Percentiles rank a stretch among this genome's conserved stretches.
Conservation (phyloP, 2,329 filamentous ascomycete genomes). For the Colletotrichum cuscutae region DNA sequence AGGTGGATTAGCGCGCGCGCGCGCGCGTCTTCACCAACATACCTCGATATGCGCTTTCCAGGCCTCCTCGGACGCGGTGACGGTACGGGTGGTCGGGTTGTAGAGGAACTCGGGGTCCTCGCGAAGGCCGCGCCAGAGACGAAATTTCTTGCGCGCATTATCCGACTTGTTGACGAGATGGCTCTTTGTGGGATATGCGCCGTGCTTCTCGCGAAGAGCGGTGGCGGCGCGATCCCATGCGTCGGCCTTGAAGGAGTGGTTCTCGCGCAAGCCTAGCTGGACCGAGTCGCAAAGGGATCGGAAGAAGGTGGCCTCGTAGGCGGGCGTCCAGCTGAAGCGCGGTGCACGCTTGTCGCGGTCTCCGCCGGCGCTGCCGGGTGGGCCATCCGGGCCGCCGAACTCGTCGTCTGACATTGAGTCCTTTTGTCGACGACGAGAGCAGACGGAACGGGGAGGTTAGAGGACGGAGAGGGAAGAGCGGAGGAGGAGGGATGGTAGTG, state of each 20-base stretch:
- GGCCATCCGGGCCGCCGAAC: conserved; percentile 33
- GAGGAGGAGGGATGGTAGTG: neutral
- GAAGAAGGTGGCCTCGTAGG: conserved; percentile 70
- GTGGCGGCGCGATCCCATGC: conserved; percentile 68
- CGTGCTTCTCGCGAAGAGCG: conserved; percentile 64
- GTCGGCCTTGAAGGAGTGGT: conserved; percentile 70
- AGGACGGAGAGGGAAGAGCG: too few relatives aligned
- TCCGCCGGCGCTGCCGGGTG: conserved; percentile 21
- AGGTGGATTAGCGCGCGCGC: neutral
- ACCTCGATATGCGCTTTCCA: conserved; percentile 69
- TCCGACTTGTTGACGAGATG: conserved; percentile 73
- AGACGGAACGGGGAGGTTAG: conserved; percentile 30
- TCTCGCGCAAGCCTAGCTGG: conserved; percentile 64
- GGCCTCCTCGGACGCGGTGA: conserved; percentile 66
- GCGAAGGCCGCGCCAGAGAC: conserved; percentile 68
- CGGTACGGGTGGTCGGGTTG: conserved; percentile 59
- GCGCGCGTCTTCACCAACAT: conserved; percentile 38
- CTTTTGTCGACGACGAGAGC: neutral
- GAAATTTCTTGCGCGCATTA: conserved; percentile 71
- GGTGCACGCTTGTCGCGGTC: conserved; percentile 51
- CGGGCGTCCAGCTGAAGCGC: conserved; percentile 69
- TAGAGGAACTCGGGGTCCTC: conserved; percentile 69
- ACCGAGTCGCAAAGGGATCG: conserved; percentile 69
- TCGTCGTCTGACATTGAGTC: conserved; percentile 54
- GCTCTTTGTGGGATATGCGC: conserved; percentile 67